Percentiles rank a stretch among this genome's conserved stretches.
These are phyloP conservation scores for Pezicula neosporulosa DNA, from an alignment of 2,329 filamentous ascomycete species.

Conservation along the genomic window DNA sequence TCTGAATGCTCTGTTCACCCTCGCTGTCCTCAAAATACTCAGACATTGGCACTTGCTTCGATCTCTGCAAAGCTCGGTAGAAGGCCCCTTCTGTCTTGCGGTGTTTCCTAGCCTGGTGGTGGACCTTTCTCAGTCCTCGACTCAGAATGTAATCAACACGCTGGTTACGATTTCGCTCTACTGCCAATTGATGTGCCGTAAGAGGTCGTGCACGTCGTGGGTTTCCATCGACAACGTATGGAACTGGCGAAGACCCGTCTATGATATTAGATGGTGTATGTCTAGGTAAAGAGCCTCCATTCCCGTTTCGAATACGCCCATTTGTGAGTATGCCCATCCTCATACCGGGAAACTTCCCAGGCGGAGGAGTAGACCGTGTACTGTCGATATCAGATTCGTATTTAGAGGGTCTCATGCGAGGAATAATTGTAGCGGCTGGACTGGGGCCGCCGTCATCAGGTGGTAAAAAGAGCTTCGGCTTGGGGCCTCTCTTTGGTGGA, in stretches of 20 bases:
- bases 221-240: slow-evolving; percentile 38
- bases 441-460: slow-evolving; percentile 45
- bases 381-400: slow-evolving; percentile 55
- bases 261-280: slow-evolving; percentile 45
- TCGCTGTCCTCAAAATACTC: slow-evolving; percentile 62
- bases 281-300: slow-evolving; percentile 47
- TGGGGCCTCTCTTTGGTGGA: slow-evolving; percentile 52
- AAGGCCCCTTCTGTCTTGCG: slow-evolving; percentile 65
- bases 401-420: slow-evolving; percentile 59
- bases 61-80: slow-evolving; percentile 61
- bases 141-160: slow-evolving; percentile 81
- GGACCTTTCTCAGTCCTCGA: slow-evolving; percentile 64
- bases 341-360: slow-evolving; percentile 29
- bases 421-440: slow-evolving; percentile 49
- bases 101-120: slow-evolving; percentile 58
- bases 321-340: slow-evolving; percentile 22
- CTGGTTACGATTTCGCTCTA: slow-evolving; percentile 73
- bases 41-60: slow-evolving; percentile 46
- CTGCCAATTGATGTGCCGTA: slow-evolving; percentile 77
- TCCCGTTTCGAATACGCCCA: slow-evolving; percentile 11
- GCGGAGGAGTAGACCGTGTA: slow-evolving; percentile 49
- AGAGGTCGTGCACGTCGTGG: slow-evolving; percentile 65
- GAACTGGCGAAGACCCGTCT: slow-evolving; percentile 58
- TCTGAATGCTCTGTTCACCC: slow-evolving; percentile 45
- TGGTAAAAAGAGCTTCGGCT: slow-evolving; percentile 31